Evolutionary conservation across 2,329 filamentous ascomycete species (phyloP), one percentile per base, ranked within the genome.

Genomic region (Xylariaceae sp.): DNA sequence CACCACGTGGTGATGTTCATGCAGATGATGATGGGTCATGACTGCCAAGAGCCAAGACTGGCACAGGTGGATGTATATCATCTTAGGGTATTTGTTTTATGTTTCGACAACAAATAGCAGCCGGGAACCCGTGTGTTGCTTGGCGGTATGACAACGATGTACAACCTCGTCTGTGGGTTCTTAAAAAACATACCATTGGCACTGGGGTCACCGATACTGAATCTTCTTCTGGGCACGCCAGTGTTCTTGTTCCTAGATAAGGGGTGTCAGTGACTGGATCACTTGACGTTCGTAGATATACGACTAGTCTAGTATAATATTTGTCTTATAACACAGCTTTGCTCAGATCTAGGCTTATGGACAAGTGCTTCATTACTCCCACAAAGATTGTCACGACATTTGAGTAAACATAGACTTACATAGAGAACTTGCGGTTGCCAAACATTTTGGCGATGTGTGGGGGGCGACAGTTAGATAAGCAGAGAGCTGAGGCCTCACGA

Each of bases 361-460:
- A n/a, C n/a, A n/a, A n/a, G n/a, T n/a, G n/a, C n/a, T n/a, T n/a
- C n/a, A n/a, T n/a, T n/a, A n/a, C n/a, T n/a, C n/a, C n/a, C n/a
- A n/a, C n/a, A n/a, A n/a, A n/a, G n/a, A n/a, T n/a, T n/a, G 36
- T 36, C 9, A 23, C 30, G 16, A 5, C 11, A 33, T 20, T 44
- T 27, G 20, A 44, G n/a, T n/a, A n/a, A n/a, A 39, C 27, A 41
- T n/a, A 4, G 30, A 53, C 64, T 66, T 65, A 67, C 65, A 87
- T 86, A 59, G 82, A 85, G 72, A 86, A 86, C 69, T 85, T 85
- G 73, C 84, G 81, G 55, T 77, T 78, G 67, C 75, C 72, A 64
- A 82, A 82, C 75, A 81, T 80, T 49, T 64, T 74, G 67, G 58
- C 58, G 56, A 59, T n/a, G 53, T 60, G 52, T 41, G 42, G 40